Conservation (phyloP, 108 stramenopile species). For the Conticribra guillardii region DNA sequence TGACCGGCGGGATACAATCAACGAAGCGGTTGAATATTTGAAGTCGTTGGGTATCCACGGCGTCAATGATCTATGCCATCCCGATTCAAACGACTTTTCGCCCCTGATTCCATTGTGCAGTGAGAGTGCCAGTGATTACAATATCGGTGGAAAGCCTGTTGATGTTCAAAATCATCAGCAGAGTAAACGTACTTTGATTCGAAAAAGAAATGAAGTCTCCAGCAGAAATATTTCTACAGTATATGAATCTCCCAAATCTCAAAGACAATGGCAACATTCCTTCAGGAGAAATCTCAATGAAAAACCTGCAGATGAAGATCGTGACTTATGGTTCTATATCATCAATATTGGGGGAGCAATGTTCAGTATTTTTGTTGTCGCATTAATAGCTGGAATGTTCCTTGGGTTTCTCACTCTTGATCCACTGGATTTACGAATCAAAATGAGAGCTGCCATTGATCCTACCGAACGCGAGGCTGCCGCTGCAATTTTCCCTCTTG, state of each 20-base stretch:
- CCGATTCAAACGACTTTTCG: not conserved
- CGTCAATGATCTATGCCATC: not conserved
- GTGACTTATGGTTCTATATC: slow-evolving; percentile 11
- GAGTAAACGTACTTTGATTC: too few species aligned
- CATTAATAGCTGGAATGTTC: slow-evolving; percentile 79
- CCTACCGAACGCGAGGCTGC: slow-evolving; percentile 52
- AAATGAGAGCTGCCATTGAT: slow-evolving; percentile 50
- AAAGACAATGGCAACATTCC: not conserved
- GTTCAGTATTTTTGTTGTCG: slow-evolving; percentile 61
- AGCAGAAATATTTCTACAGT: not conserved
- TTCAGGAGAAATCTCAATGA: slow-evolving; percentile 2
- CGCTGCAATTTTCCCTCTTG: slow-evolving; percentile 49
- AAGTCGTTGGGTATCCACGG: not conserved
- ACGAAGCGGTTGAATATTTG: not conserved
- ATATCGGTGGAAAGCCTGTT: too few species aligned
- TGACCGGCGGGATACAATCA: too few species aligned
- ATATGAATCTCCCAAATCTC: not conserved
- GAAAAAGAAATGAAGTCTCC: too few species aligned
- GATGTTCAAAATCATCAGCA: too few species aligned
- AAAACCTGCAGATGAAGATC: slow-evolving; percentile 3
- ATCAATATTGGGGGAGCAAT: slow-evolving; percentile 39
- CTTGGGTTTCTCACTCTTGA: slow-evolving; percentile 86
- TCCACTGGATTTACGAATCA: slow-evolving; percentile 68
- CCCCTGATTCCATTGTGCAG: not conserved
- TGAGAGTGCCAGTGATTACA: not conserved